A percentile compares a stretch with the other conserved stretches of the same genome.
Conservation (phyloP, 2,329 filamentous ascomycete species). For the Colletotrichum shisoi region DNA sequence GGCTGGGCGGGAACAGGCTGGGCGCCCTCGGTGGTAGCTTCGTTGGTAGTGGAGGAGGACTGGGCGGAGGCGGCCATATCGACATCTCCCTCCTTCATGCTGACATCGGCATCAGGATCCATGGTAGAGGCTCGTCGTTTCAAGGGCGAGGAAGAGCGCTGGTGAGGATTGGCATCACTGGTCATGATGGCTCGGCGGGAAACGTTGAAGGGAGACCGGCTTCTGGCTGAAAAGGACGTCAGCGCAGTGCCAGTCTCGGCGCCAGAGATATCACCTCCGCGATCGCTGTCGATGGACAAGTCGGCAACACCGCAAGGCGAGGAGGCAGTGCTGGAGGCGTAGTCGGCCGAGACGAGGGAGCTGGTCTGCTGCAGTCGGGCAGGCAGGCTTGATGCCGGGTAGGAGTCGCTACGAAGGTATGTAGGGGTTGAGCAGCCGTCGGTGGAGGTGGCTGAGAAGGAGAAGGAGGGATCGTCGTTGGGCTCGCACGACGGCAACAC, state of each 20-base stretch:
- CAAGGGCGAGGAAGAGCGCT: conserved; percentile 70
- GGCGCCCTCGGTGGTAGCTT: conserved; percentile 20
- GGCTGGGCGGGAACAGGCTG: conserved; percentile 18
- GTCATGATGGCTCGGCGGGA: conserved; percentile 66
- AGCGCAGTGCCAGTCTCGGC: conserved; percentile 55
- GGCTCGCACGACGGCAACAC: conserved; percentile 63
- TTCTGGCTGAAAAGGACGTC: conserved; percentile 50
- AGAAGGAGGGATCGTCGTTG: conserved; percentile 59
- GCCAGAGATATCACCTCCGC: conserved; percentile 53
- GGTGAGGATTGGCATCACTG: conserved; percentile 64
- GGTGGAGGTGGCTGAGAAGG: conserved; percentile 56
- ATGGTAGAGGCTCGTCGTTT: conserved; percentile 71
- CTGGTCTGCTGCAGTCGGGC: conserved; percentile 57
- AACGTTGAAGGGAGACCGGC: conserved; percentile 62
- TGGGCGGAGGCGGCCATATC: conserved; percentile 31
- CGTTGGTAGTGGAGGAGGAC: background rate
- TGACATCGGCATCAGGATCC: conserved; percentile 58
- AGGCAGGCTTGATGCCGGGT: conserved; percentile 60
- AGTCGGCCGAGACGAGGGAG: conserved; percentile 57
- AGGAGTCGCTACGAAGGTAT: conserved; percentile 45
- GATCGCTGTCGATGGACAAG: conserved; percentile 65
- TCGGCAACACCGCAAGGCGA: conserved; percentile 67
- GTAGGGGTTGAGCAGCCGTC: conserved; percentile 41
- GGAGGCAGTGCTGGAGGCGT: conserved; percentile 64
- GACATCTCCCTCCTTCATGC: conserved; percentile 42